These are phyloP conservation scores for Plantago elongata DNA, from an alignment of 257 asterid genomes.

Conservation along the genomic window DNA sequence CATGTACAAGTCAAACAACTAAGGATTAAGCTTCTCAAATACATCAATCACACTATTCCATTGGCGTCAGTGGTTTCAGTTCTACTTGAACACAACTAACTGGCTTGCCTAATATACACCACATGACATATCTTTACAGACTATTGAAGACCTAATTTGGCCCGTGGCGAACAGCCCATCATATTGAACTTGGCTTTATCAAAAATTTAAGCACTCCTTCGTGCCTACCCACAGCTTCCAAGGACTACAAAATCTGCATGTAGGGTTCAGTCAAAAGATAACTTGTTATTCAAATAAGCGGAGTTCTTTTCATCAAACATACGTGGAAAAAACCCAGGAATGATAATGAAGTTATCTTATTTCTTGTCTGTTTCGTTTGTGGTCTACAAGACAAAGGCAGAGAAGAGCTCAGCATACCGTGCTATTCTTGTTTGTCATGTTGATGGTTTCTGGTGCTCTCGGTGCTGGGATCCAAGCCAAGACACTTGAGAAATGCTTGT, in stretches of 20 bases:
- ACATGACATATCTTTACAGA: constrained; percentile 1
- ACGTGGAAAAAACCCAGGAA: no score
- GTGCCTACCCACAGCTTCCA: background rate
- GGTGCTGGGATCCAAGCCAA: constrained; percentile 45
- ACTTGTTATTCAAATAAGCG: no score
- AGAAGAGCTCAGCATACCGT: constrained; percentile 17
- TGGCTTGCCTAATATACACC: background rate
- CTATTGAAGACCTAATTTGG: constrained; percentile 3
- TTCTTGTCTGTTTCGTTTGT: background rate
- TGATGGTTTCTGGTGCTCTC: constrained; percentile 23
- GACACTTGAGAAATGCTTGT: constrained; percentile 55
- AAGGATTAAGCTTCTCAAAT: background rate
- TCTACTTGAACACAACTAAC: background rate
- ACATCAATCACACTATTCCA: background rate
- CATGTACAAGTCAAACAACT: background rate
- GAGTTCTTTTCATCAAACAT: no score
- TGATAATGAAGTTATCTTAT: background rate
- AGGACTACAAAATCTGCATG: no score
- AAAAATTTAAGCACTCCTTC: no score
- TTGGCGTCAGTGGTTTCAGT: no score
- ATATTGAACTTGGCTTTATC: no score
- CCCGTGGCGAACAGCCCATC: background rate
- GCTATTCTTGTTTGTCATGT: constrained; percentile 45
- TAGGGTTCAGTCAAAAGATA: no score
- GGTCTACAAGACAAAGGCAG: background rate